These are phyloP conservation scores for Helotiales sp. DNA, from an alignment of 2,329 filamentous ascomycete species.

Conservation along the genomic window DNA sequence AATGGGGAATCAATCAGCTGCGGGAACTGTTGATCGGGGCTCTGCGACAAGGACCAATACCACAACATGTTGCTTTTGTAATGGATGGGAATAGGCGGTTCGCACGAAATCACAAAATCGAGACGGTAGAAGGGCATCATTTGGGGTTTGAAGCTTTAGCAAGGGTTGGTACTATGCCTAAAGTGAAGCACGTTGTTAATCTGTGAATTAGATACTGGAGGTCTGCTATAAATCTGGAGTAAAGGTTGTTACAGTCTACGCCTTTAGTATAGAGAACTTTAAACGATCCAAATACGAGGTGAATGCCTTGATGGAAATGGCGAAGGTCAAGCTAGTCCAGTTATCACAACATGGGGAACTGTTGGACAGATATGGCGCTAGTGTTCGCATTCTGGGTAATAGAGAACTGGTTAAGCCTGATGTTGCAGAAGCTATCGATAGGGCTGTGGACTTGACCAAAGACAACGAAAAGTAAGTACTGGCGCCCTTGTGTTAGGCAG, in stretches of 20 bases:
- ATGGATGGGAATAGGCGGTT: constrained; percentile 98
- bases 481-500: not conserved
- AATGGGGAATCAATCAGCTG: constrained; percentile 80
- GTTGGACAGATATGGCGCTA: constrained; percentile 87
- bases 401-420: constrained; percentile 81
- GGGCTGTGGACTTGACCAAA: constrained; percentile 81
- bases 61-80: constrained; percentile 96
- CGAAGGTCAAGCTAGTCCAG: constrained; percentile 91
- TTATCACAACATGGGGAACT: constrained; percentile 91
- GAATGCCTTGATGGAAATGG: constrained; percentile 95
- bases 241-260: constrained; percentile 95
- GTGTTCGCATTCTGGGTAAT: constrained; percentile 82
- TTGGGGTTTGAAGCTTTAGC: constrained; percentile 94
- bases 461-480: constrained; percentile 72
- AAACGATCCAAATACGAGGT: constrained; percentile 96
- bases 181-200: constrained; percentile 17
- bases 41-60: constrained; percentile 85
- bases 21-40: constrained; percentile 86
- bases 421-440: constrained; percentile 84
- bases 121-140: constrained; percentile 95
- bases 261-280: constrained; percentile 99
- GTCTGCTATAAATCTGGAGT: constrained; percentile 98
- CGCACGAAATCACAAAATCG: constrained; percentile 85
- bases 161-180: constrained; percentile 53
- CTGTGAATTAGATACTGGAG: constrained; percentile 70